Evolutionary conservation across 2,329 filamentous ascomycete genomes (phyloP), one percentile per base, ranked within the genome.

Genomic region (Hypoxylon sp.): DNA sequence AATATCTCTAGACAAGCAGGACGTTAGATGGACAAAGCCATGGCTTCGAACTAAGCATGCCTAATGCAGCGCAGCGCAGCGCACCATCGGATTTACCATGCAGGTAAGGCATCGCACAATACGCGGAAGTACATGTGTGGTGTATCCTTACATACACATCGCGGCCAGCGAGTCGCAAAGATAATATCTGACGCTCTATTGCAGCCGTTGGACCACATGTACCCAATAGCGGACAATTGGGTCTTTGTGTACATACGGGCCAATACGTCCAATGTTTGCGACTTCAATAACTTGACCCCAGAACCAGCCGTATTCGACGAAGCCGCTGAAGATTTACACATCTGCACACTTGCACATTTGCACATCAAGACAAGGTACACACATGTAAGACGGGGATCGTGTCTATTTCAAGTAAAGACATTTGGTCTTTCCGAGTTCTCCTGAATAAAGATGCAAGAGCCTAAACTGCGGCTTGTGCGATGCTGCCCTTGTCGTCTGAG

Each of bases 11-110:
- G 62, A 60, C 35, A 50, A 50, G 32, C 56, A 51, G 56, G 32
- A 65, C 29, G 61, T 48, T 51, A 60, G 47, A 35, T 48, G 29
- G 27, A 50, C 54, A 47, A 47, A 50, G 37, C n/a, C 46, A 56
- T 47, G 62, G 53, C 53, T 59, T 62, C 62, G 54, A 60, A 63
- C 58, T 51, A 51, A 67, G 57, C 42, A 54, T 37, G 52, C 67
- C 59, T 60, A 62, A 70, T 63, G 64, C 64, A 67, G 67, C 64
- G 60, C 65, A 61, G 50, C 65, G 55, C 65, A 65, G 65, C 55
- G 52, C 64, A 62, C 65, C 64, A 52, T 67, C 61, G 58, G 66
- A 68, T 66, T 68, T 56, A 51, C 62, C 44, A 58, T 67, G 67
- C 64, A 63, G 57, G 59, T 51, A 51, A 42, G 47, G 54, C 62